Evolutionary conservation across 768 basidiomycete species (phyloP).

Genomic region (Lactarius quietus): DNA sequence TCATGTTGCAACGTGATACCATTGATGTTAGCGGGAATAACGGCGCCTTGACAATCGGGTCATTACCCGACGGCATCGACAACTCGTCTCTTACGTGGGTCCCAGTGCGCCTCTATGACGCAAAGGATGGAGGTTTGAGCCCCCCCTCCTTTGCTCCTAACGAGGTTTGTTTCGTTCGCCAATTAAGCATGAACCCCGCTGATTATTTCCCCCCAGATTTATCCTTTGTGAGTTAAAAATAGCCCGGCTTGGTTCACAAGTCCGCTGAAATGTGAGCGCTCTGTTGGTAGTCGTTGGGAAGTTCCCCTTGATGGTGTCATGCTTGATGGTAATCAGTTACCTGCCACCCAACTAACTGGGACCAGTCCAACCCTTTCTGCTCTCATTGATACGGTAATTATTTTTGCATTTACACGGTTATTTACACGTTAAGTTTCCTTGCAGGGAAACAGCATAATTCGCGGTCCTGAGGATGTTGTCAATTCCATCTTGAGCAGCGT

Average conservation of each 20-base stretch:
- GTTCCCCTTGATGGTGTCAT: slow-evolving; percentile 65
- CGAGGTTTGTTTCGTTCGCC: slow-evolving; percentile 44
- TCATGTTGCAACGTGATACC: slow-evolving; percentile 61
- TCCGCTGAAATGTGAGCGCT: neutral
- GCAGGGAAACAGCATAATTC: slow-evolving; percentile 73
- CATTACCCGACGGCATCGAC: slow-evolving; percentile 50
- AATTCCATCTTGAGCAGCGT: slow-evolving; percentile 16
- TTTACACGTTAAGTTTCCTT: neutral
- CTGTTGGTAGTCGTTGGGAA: slow-evolving; percentile 50
- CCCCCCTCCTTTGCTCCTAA: slow-evolving; percentile 52
- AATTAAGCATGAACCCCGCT: neutral
- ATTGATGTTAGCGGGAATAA: slow-evolving; percentile 67
- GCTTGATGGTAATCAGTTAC: slow-evolving; percentile 60
- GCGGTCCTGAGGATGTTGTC: slow-evolving; percentile 47
- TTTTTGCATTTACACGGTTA: neutral
- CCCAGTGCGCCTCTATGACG: slow-evolving; percentile 52
- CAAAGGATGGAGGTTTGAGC: slow-evolving; percentile 48
- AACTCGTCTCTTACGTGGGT: slow-evolving; percentile 61
- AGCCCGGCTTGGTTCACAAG: neutral
- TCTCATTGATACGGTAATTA: slow-evolving; percentile 64
- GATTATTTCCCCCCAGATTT: slow-evolving; percentile 28
- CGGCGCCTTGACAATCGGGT: slow-evolving; percentile 63
- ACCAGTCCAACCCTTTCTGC: slow-evolving; percentile 41
- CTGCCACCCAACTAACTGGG: slow-evolving; percentile 45
- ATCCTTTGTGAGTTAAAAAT: slow-evolving; percentile 18